Conservation (phyloP, 257 asterid species). For the Scutellaria barbata region DNA sequence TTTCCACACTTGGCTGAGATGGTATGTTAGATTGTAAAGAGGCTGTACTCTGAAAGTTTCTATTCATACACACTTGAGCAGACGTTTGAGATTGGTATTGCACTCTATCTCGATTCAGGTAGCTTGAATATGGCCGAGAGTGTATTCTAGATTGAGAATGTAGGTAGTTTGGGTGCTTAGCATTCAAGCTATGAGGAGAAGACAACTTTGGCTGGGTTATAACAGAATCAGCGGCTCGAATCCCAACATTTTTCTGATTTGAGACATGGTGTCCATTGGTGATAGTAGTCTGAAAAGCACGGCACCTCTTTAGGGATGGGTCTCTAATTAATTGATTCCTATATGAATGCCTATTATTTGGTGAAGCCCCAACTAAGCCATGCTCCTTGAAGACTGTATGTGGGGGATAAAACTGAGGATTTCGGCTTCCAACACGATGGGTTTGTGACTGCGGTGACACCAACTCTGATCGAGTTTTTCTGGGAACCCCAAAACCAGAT, state of each 20-base stretch:
- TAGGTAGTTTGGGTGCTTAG: conserved; percentile 22
- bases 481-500: conserved; percentile 37
- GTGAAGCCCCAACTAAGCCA: conserved; percentile 36
- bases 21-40: conserved; percentile 35
- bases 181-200: conserved; percentile 31
- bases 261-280: conserved; percentile 27
- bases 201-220: conserved; percentile 30
- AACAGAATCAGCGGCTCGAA: conserved; percentile 33
- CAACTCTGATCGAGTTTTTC: conserved; percentile 38
- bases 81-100: conserved; percentile 42
- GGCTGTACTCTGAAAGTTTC: conserved; percentile 32
- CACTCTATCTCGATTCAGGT: conserved; percentile 32
- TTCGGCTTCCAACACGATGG: conserved; percentile 35
- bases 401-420: conserved; percentile 38
- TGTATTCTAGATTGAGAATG: conserved; percentile 40
- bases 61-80: conserved; percentile 38
- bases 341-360: conserved; percentile 33
- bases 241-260: conserved; percentile 31
- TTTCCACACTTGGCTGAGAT: conserved; percentile 35
- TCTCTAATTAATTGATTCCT: conserved; percentile 36
- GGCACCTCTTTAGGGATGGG: conserved; percentile 38
- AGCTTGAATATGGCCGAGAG: conserved; percentile 35
- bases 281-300: conserved; percentile 28
- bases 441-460: conserved; percentile 37
- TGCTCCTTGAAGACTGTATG: conserved; percentile 45